Evolutionary conservation across 768 basidiomycete species (phyloP).

Genomic region (Boletus vinaceobasis): DNA sequence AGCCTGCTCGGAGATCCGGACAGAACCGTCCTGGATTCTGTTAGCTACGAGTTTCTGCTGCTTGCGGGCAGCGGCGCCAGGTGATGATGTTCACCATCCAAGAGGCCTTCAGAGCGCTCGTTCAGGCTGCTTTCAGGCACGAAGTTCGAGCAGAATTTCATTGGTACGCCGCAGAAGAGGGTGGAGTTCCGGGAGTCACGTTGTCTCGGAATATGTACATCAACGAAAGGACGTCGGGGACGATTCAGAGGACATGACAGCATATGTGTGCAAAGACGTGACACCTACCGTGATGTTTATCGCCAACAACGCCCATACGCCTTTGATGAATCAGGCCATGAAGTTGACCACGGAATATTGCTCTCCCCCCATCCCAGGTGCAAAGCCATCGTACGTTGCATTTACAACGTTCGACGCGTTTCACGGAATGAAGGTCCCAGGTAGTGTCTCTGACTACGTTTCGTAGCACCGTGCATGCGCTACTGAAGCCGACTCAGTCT

Average conservation of each 20-base stretch:
- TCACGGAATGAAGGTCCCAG: conserved; percentile 13
- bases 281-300: conserved; percentile 25
- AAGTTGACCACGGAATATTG: conserved; percentile 32
- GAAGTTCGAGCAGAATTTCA: conserved; percentile 71
- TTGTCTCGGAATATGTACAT: conserved; percentile 48
- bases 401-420: background rate
- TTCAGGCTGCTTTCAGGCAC: conserved; percentile 67
- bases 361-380: conserved; percentile 6
- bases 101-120: conserved; percentile 69
- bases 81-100: conserved; percentile 67
- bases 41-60: conserved; percentile 37
- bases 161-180: conserved; percentile 78
- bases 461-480: conserved; percentile 45
- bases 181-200: conserved; percentile 34
- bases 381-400: conserved; percentile 31
- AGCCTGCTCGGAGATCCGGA: conserved; percentile 9
- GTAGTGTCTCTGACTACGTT: conserved; percentile 45
- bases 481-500: conserved; percentile 40
- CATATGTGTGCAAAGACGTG: conserved; percentile 23
- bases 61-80: conserved; percentile 47
- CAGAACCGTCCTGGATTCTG: conserved; percentile 40
- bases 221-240: conserved; percentile 45
- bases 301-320: conserved; percentile 39
- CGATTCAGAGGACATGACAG: conserved; percentile 45
- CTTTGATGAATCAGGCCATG: conserved; percentile 41